Percentiles rank a stretch among this genome's conserved stretches.
Conservation (phyloP, 73 alveolate genomes). For the Strombidium stylifer region DNA sequence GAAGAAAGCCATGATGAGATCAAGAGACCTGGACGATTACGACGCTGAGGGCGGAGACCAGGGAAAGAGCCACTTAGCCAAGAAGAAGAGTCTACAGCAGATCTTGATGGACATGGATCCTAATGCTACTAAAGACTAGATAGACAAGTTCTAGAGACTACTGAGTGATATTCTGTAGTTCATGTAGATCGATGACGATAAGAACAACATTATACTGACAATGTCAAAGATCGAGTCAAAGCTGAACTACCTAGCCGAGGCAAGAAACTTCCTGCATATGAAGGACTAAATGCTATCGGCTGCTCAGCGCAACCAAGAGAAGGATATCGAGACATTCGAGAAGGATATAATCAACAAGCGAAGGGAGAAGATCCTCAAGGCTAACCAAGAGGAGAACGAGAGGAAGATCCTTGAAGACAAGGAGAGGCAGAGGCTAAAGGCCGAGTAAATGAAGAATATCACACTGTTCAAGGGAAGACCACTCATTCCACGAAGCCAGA, state of each 20-base stretch:
- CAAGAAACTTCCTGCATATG: not conserved
- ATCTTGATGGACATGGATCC: not conserved
- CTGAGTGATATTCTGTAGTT: not conserved
- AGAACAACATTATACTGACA: constrained; percentile 12
- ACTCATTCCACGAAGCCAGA: constrained; percentile 12
- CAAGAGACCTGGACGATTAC: too few species aligned
- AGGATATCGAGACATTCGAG: constrained; percentile 12
- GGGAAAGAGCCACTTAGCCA: too few species aligned
- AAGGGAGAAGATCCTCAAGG: not conserved
- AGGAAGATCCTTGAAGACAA: constrained; percentile 4
- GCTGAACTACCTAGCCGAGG: constrained; percentile 8
- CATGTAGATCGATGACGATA: constrained; percentile 6
- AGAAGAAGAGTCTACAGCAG: not conserved
- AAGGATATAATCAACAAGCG: not conserved
- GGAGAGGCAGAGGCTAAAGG: constrained; percentile 1
- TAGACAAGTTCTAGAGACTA: constrained; percentile 1
- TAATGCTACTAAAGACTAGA: constrained; percentile 16
- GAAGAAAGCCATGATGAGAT: not conserved
- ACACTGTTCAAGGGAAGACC: constrained; percentile 20
- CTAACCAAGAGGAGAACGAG: not conserved
- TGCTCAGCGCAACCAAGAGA: too few species aligned
- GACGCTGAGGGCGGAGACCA: not conserved
- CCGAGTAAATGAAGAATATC: not conserved
- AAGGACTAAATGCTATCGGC: not conserved
- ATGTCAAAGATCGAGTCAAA: constrained; percentile 16